Percentiles rank a stretch among this genome's conserved stretches.
Conservation (phyloP, 768 basidiomycete species). For the Lactarius evosmus region DNA sequence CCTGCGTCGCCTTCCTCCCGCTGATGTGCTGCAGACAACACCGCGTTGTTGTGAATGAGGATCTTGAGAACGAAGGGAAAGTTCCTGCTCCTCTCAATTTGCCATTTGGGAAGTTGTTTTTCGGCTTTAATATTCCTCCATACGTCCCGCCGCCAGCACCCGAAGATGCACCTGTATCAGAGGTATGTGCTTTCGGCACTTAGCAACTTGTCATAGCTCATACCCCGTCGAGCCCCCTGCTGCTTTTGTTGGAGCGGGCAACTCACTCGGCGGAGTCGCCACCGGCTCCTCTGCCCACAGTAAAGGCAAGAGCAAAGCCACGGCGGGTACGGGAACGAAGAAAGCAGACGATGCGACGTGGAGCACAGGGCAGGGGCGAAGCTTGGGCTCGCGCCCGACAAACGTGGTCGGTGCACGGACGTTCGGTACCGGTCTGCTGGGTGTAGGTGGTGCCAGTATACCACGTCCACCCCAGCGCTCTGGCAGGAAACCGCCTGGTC, state of each 20-base stretch:
- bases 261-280: conserved; percentile 56
- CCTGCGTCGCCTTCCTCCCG: conserved; percentile 21
- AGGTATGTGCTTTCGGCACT: conserved; percentile 25
- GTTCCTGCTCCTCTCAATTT: conserved; percentile 89
- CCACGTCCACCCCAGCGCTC: conserved; percentile 43
- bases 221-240: conserved; percentile 37
- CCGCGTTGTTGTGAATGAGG: conserved; percentile 77
- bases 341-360: conserved; percentile 28
- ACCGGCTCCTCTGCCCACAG: conserved; percentile 46
- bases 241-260: conserved; percentile 65
- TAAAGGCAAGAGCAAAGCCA: conserved; percentile 45
- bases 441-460: conserved; percentile 53
- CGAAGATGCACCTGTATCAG: conserved; percentile 12
- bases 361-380: conserved; percentile 42
- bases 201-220: background rate
- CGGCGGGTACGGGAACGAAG: conserved; percentile 23
- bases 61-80: conserved; percentile 66
- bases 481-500: conserved; percentile 33
- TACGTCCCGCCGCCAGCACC: conserved; percentile 51
- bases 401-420: conserved; percentile 37
- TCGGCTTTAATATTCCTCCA: conserved; percentile 82
- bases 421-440: conserved; percentile 40
- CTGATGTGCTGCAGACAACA: conserved; percentile 55
- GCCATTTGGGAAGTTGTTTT: conserved; percentile 93
- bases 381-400: conserved; percentile 44